These are phyloP conservation scores for Aspergillus neotritici DNA, from an alignment of 2,329 filamentous ascomycete species.

Conservation along the genomic window DNA sequence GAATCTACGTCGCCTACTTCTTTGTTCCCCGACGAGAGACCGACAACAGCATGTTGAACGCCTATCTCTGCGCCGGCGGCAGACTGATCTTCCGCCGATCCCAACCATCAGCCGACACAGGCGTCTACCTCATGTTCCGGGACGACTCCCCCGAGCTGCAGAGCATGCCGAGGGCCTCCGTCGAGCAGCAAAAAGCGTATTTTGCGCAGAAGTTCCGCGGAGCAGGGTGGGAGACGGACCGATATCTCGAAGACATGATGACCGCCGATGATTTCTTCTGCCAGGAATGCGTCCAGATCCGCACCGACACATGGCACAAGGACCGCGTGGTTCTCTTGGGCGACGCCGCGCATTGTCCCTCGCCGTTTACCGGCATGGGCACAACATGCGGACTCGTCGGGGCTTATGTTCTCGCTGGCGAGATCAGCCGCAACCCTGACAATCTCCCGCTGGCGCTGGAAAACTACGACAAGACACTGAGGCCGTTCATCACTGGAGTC, in stretches of 20 bases:
- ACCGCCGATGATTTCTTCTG: conserved; percentile 42
- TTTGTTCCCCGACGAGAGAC: conserved; percentile 18
- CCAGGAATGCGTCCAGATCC: conserved; percentile 34
- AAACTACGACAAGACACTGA: conserved; percentile 18
- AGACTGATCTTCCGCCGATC: conserved; percentile 20
- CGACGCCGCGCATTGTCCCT: conserved; percentile 37
- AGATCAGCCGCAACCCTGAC: conserved; percentile 23
- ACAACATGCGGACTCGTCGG: conserved; percentile 33
- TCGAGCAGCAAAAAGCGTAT: conserved; percentile 25
- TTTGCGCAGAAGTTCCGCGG: conserved; percentile 25
- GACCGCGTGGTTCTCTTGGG: conserved; percentile 37
- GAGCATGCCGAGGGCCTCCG: conserved; percentile 7
- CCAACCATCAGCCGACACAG: conserved; percentile 15
- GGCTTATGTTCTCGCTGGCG: conserved; percentile 55
- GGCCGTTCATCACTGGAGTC: conserved; percentile 19
- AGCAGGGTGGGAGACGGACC: conserved; percentile 35
- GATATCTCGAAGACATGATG: conserved; percentile 37
- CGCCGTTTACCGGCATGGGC: conserved; percentile 32
- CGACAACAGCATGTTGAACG: conserved; percentile 16
- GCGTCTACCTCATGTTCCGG: conserved; percentile 19
- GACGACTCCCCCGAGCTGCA: conserved; percentile 9
- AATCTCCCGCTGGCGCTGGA: conserved; percentile 16
- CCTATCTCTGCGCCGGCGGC: conserved; percentile 17
- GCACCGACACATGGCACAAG: conserved; percentile 24
- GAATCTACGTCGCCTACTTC: conserved; percentile 24